Evolutionary conservation across 2,329 filamentous ascomycete genomes (phyloP), one percentile per base, ranked within the genome.

Genomic region (Penicillium sp.): DNA sequence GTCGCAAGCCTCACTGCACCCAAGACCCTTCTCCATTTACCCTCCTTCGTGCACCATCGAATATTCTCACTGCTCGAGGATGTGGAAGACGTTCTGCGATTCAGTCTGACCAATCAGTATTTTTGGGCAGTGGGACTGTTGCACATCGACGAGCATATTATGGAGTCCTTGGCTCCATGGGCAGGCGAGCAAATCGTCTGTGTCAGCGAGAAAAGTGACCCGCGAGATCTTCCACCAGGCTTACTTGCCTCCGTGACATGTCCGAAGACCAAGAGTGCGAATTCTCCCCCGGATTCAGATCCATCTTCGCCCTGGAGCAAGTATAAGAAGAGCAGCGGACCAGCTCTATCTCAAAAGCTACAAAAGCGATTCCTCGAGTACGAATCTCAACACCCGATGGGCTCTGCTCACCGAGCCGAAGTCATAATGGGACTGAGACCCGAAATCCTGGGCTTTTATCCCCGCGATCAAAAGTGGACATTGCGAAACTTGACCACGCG

Each of bases 401-500:
- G 55, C 40, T 38, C 56, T 12, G 47, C 52, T 49, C 34, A 43
- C 24, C 45, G 45, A 39, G 45, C 50, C 28, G 53, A 59, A 41
- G 45, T 57, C 34, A 29, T 48, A 35, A 53, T 48, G 37, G 50
- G 50, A 36, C 52, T 56, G 12, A 49, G 49, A 34, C 51, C 53
- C n/a, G 51, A 53, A 33, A 49, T 53, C 9, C 39, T 45, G 12
- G 51, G 46, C 12, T 64, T 63, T 50, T 63, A 58, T 45, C 63
- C 59, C 5, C 39, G 35, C n/a, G 53, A 62, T 39, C 54, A 65
- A 44, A 51, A 39, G 4, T 68, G 61, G 64, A 52, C 67, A 43
- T 53, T 68, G 26, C 58, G 66, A 33, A 67, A 68, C 48, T 26
- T 67, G 39, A 66, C 63, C 1, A 66, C 55, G 4, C 60, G 61